Evolutionary conservation across 1,284 basidiomycete species (phyloP), one percentile per base, ranked within the genome.

Genomic region (Ceratobasidium sp.): DNA sequence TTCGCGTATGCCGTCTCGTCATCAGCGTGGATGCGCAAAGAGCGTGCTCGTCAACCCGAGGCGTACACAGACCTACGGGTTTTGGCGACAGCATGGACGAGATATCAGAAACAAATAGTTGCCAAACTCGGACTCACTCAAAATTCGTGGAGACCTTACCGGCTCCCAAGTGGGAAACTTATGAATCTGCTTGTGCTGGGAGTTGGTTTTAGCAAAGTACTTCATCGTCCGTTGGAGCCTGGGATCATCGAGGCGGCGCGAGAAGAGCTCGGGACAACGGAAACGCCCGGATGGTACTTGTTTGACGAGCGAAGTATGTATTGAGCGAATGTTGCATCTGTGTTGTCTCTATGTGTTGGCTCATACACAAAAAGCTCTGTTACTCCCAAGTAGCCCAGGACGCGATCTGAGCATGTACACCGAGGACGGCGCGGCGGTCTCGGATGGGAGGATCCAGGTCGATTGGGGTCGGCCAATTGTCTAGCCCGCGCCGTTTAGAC

Each of bases 331-430:
- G 21, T 21, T 16, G 46, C 12, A 48, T 48, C 33, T 33, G 33
- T 33, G 33, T 33, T 33, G 33, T 33, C 33, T 33, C 4, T 33
- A 33, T 33, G 33, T 33, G 33, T 33, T 3, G 3, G 33, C 33
- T 33, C 8, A 8, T 8, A 33, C 4, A 33, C 8, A 33, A 33
- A 33, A 33, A 4, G 4, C 33, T 99, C 79, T 97, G 33, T 36
- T 36, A 96, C 97, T 46, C 94, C 95, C 79, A 99, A 98, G 84
- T 99, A 96, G 96, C 94, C 96, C 59, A 91, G 98, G 77, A 96
- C 96, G 69, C 78, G 97, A 99, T 81, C 83, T 93, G 72, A 86
- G 89, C 58, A 83, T 92, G 72, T 91, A 92, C 79, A 80, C 83
- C 74, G 78, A 83, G 25, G 77, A 75, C n/a, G 74, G 76, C 51